phyloP scores from a whole-genome alignment of 345 rosid genomes.

The Corymbia maculata region DNA sequence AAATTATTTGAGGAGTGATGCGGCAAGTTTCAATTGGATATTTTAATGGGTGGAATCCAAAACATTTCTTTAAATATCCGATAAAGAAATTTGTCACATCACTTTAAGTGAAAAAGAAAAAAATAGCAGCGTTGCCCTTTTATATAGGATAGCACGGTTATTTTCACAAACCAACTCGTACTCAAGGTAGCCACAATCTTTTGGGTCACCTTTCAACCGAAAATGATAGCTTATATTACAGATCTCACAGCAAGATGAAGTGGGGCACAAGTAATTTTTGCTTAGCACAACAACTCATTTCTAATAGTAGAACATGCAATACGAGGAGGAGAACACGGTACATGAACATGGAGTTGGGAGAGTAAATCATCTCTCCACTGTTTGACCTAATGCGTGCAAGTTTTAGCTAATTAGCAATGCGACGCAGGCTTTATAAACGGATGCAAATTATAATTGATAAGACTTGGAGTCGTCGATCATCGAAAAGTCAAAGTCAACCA shows the following conservation, averaged over 20 bases:
- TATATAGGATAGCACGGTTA: background rate
- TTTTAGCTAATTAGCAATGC: background rate
- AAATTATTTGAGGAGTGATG: too few species aligned
- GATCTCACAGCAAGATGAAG: too few species aligned
- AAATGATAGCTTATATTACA: background rate
- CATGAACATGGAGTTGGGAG: rapidly evolving
- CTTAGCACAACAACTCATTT: background rate
- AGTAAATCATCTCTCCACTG: background rate
- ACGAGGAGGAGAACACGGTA: background rate
- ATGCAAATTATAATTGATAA: background rate
- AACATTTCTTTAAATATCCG: too few species aligned
- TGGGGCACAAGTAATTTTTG: background rate
- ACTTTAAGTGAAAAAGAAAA: too few species aligned
- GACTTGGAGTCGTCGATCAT: background rate
- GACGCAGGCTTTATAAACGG: background rate
- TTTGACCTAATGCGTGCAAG: too few species aligned
- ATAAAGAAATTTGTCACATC: too few species aligned
- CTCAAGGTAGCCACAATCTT: background rate
- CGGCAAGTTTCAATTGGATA: too few species aligned
- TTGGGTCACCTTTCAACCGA: background rate
- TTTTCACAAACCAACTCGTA: background rate
- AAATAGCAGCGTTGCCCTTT: too few species aligned
- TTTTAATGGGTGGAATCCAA: too few species aligned
- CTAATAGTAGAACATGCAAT: background rate
- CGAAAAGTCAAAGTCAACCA: background rate